Base-by-base conservation (phyloP, 2,329 filamentous ascomycete species). In the Sporothrix schenckii region DNA sequence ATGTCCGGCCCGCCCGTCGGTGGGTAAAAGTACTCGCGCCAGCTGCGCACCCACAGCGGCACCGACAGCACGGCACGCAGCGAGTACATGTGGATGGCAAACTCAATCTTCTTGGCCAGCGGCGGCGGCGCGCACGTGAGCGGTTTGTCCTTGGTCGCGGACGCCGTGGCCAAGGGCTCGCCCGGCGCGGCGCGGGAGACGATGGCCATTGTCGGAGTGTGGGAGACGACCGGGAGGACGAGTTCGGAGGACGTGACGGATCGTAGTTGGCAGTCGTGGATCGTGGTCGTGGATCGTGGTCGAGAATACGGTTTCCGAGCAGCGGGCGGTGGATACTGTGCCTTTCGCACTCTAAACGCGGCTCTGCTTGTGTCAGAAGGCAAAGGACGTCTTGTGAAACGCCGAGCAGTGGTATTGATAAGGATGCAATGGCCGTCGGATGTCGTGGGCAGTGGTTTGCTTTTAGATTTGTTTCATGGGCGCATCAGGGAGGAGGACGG, bases 1-100 rank as follows among this genome's bases (percentile, higher is more conserved):
- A 79, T 75, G 49, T 76, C 75, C 1, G 80, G 79, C 1, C 72
- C 72, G 16, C 73, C 73, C 0, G 73, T 69, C 0, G 76, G 73
- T 0, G 77, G 77, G 50, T 75, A 74, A 21, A 76, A 74, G 72
- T 77, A 77, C 47, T 76, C 75, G 49, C 73, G 74, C 77, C 76
- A 77, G 14, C 74, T 72, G 4, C 73, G 73, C 49, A 74, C 68
- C 76, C 75, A 77, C 6, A 72, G 9, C 3, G 74, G n/a, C 1
- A 76, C 66, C 0, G 39, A 60, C 21, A 74, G 39, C 30, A 78
- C 39, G 13, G 67, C 52, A 73, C 77, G 75, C 27, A 78, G 19
- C 4, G 73, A 69, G 72, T 77, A 77, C 56, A 79, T 74, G 63
- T 73, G 72, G 34, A 73, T 49, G n/a, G 75, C 74, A 56, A 71